Evolutionary conservation across 169 alveolate genomes (phyloP), one percentile per base, ranked within the genome.

Genomic region (Plasmodium reichenowi): DNA sequence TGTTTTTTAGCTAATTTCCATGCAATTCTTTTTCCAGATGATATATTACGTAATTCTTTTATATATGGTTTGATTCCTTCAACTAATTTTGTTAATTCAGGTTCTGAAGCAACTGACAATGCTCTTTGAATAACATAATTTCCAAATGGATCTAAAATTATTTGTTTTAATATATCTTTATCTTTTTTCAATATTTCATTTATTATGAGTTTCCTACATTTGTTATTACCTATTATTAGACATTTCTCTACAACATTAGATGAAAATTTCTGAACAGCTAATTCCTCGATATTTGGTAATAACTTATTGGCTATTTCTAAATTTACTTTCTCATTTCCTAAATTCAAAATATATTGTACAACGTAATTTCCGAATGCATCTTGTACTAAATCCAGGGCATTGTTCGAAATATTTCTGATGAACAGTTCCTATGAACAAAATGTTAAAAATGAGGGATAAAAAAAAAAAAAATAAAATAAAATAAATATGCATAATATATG

Each of bases 311-410:
- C 95, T 32, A 97, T 89, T 85, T 96, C 74, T 22, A 64, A 48
- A 66, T 89, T 95, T 71, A 94, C 92, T 78, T 94, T 93, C 58
- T 93, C 92, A 62, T 90, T 70, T 67, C 93, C 95, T 76, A 90
- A 85, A 48, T 94, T 96, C 56, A 97, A 75, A 9, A 96, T 96
- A 90, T 97, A 95, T 86, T 98, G 98, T 12, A 98, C 96, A 47
- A 98, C 99, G 91, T 98, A 98, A 88, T 98, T 98, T 13, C 99
- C 99, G 93, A 95, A 98, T 29, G 99, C 98, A 87, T 96, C 98
- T 67, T 97, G 95, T 24, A 97, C 97, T 26, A 97, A 94, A 62
- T 89, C 92, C 52, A 95, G 95, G 0, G 96, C 96, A 73, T 96
- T 88, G 12, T 70, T 88, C 29, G 96, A 88, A 29, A 98, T 93